These are phyloP conservation scores for Aspergillus pseudonomiae DNA, from an alignment of 2,329 filamentous ascomycete species.

Conservation along the genomic window DNA sequence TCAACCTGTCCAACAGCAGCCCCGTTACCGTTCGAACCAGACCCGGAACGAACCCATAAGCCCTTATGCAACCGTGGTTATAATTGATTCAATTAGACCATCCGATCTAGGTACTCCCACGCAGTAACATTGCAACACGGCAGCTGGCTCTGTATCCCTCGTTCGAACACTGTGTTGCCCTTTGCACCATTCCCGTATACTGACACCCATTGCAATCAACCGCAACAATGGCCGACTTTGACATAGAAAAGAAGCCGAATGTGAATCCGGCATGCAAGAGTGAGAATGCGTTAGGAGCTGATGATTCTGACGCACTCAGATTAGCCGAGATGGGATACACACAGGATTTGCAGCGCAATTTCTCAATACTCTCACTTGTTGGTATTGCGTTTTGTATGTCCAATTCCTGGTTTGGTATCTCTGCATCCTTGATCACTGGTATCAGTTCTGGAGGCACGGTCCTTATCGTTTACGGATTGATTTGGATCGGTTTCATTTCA, in stretches of 20 bases:
- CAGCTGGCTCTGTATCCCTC: not conserved
- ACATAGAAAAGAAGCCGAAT: conserved; percentile 25
- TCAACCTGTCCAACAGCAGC: conserved; percentile 16
- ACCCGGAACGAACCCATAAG: conserved; percentile 9
- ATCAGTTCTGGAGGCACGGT: conserved; percentile 55
- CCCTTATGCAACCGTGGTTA: conserved; percentile 18
- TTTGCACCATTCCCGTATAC: conserved; percentile 15
- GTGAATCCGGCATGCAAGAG: conserved; percentile 15
- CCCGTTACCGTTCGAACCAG: conserved; percentile 2
- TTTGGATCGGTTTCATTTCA: conserved; percentile 50
- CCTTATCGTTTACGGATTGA: conserved; percentile 54
- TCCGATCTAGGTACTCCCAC: conserved; percentile 9
- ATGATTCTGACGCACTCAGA: conserved; percentile 45
- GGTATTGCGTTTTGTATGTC: conserved; percentile 56
- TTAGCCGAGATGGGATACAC: conserved; percentile 53
- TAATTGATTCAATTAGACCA: conserved; percentile 10
- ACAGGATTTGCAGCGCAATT: conserved; percentile 50
- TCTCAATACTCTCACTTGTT: conserved; percentile 52
- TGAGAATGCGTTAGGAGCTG: conserved; percentile 17
- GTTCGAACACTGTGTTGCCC: conserved; percentile 13
- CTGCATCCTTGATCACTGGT: conserved; percentile 52
- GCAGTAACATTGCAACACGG: conserved; percentile 17
- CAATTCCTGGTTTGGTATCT: conserved; percentile 57
- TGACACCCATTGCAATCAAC: conserved; percentile 1
- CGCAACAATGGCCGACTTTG: conserved; percentile 21